Percentiles rank a stretch among this genome's conserved stretches.
phyloP scores from a whole-genome alignment of 164 flowering plant species.

The Malania oleifera region DNA sequence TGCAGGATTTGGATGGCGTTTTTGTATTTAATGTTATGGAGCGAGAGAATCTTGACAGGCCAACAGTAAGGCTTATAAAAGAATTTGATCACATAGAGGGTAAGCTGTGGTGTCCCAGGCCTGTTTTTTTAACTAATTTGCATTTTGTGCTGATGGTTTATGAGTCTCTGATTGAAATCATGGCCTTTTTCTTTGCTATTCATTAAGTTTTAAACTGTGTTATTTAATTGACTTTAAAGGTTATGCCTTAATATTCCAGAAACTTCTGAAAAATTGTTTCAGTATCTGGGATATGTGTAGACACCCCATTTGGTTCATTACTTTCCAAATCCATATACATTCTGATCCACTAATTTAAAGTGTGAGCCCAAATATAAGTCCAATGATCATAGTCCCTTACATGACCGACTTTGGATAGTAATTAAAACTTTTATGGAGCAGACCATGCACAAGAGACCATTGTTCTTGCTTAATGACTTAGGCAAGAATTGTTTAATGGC shows the following conservation, averaged over 20 bases:
- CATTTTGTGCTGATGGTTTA: not conserved
- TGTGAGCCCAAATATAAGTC: too few relatives aligned
- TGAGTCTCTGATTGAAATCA: not conserved
- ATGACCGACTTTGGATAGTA: too few relatives aligned
- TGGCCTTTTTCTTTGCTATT: not conserved
- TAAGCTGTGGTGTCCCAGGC: slow-evolving; percentile 16
- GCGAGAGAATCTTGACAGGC: slow-evolving; percentile 70
- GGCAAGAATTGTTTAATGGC: too few relatives aligned
- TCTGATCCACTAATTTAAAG: too few relatives aligned
- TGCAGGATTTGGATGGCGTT: slow-evolving; percentile 79
- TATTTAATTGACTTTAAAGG: not conserved
- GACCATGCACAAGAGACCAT: too few relatives aligned
- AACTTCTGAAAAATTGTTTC: not conserved
- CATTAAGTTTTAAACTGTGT: not conserved
- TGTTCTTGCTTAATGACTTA: too few relatives aligned
- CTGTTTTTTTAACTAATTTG: not conserved
- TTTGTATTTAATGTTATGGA: slow-evolving; percentile 75
- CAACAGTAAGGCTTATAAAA: slow-evolving; percentile 88
- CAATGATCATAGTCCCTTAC: too few relatives aligned
- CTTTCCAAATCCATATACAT: too few relatives aligned
- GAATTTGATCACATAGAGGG: slow-evolving; percentile 81
- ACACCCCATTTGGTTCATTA: too few relatives aligned
- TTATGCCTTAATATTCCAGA: not conserved
- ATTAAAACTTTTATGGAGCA: too few relatives aligned
- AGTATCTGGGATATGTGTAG: not conserved